Conservation (phyloP, 345 rosid species). For the Citrus inodora region DNA sequence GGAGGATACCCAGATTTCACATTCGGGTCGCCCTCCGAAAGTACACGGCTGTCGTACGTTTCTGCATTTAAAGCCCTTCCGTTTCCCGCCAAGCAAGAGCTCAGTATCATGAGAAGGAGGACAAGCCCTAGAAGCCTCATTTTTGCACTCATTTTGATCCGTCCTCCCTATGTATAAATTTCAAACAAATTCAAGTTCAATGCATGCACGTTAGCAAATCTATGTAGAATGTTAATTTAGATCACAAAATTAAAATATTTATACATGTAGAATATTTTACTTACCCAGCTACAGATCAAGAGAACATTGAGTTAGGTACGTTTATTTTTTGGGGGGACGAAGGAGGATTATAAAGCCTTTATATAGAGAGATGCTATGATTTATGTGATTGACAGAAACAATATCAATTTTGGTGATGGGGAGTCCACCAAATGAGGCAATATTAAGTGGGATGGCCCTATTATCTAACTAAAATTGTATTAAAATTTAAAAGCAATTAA, state of each 20-base stretch:
- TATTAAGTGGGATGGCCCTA: slow-evolving; percentile 29
- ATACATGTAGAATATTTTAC: background rate
- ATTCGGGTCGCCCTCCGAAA: background rate
- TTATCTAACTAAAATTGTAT: background rate
- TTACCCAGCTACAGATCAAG: background rate
- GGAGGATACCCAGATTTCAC: background rate
- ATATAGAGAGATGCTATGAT: slow-evolving; percentile 1
- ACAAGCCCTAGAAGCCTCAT: slow-evolving; percentile 23
- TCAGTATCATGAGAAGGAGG: slow-evolving; percentile 19
- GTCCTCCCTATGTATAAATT: background rate
- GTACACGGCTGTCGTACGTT: background rate
- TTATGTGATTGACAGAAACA: background rate
- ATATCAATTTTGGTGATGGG: slow-evolving; percentile 6
- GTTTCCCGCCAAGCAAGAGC: slow-evolving; percentile 20
- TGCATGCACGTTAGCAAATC: background rate
- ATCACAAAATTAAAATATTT: background rate
- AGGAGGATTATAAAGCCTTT: background rate
- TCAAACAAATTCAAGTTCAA: background rate
- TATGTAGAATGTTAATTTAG: background rate
- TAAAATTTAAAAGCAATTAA: background rate
- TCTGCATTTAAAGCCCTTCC: background rate
- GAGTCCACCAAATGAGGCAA: slow-evolving; percentile 35
- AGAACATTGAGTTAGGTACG: background rate
- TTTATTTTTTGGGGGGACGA: background rate
- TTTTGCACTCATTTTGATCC: slow-evolving; percentile 1